phyloP scores from a whole-genome alignment of 345 rosid genomes.

The Turnera subulata region DNA sequence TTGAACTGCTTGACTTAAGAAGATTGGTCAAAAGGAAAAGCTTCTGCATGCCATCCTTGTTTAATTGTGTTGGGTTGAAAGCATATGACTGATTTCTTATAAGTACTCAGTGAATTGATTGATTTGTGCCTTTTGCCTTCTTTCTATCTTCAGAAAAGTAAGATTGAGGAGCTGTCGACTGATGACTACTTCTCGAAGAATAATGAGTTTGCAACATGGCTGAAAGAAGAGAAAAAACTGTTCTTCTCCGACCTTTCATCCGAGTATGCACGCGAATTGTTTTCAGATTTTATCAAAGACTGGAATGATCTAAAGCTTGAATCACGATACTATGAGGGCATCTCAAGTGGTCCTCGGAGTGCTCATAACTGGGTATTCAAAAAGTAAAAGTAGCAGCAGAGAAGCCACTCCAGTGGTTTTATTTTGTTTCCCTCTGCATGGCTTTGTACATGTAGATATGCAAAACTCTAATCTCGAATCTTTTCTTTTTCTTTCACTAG shows the following conservation, averaged over 20 bases:
- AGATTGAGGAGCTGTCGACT: slow-evolving; percentile 55
- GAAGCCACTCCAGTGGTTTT: too few relatives aligned
- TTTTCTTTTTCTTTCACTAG: too few relatives aligned
- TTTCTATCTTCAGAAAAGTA: slow-evolving; percentile 40
- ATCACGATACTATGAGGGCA: slow-evolving; percentile 74
- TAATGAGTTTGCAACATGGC: slow-evolving; percentile 88
- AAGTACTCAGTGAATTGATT: neutral
- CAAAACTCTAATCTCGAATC: too few relatives aligned
- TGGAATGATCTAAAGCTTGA: slow-evolving; percentile 83
- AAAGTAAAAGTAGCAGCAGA: slow-evolving; percentile 13
- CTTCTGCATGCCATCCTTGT: too few relatives aligned
- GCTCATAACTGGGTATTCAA: slow-evolving; percentile 84
- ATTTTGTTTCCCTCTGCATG: too few relatives aligned
- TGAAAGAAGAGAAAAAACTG: slow-evolving; percentile 65
- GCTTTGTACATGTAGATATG: too few relatives aligned
- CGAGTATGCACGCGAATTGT: slow-evolving; percentile 61
- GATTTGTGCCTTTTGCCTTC: neutral
- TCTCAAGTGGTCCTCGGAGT: slow-evolving; percentile 62
- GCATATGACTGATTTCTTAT: neutral
- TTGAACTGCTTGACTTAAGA: too few relatives aligned
- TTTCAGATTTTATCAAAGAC: slow-evolving; percentile 54
- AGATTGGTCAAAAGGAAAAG: too few relatives aligned
- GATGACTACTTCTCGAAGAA: slow-evolving; percentile 92
- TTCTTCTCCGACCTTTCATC: slow-evolving; percentile 86
- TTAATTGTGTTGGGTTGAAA: neutral